A percentile compares a stretch with the other conserved stretches of the same genome.
Conservation (phyloP, 192 early-diverging fungal species). For the Coemansia sp. region DNA sequence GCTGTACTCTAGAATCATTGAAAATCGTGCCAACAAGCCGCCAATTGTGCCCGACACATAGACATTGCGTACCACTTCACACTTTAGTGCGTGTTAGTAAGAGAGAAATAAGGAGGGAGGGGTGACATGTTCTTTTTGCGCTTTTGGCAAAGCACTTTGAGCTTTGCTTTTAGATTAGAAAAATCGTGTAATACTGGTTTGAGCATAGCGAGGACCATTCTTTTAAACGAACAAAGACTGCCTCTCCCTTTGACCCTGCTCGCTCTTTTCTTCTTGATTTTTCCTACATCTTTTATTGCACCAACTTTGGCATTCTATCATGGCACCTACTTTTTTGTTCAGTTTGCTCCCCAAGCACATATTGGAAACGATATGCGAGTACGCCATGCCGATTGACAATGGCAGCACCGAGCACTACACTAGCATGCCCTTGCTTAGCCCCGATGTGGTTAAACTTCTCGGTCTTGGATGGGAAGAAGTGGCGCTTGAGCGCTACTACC, state of each 20-base stretch:
- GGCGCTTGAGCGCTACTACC: neutral
- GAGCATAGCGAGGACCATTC: too few species aligned
- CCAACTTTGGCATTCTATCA: neutral
- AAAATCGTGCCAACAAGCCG: slow-evolving; percentile 76
- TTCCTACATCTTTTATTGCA: neutral
- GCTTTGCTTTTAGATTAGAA: too few species aligned
- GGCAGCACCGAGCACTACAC: neutral
- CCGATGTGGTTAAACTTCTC: neutral
- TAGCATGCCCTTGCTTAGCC: neutral
- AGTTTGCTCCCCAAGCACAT: neutral
- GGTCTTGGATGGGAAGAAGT: neutral
- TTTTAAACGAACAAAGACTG: too few species aligned
- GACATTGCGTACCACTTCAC: too few species aligned
- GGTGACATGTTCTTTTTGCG: too few species aligned
- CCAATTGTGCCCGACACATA: slow-evolving; percentile 53
- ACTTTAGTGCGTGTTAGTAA: too few species aligned
- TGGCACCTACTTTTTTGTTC: neutral
- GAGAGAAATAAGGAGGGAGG: too few species aligned
- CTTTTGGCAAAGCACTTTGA: too few species aligned
- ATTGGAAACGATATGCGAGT: neutral
- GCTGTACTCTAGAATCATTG: slow-evolving; percentile 76
- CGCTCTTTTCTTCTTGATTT: neutral
- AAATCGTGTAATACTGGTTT: too few species aligned
- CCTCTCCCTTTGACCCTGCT: too few species aligned
- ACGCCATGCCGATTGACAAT: neutral